phyloP scores from a whole-genome alignment of 2,329 filamentous ascomycete genomes.

The Fusarium tuaranense region DNA sequence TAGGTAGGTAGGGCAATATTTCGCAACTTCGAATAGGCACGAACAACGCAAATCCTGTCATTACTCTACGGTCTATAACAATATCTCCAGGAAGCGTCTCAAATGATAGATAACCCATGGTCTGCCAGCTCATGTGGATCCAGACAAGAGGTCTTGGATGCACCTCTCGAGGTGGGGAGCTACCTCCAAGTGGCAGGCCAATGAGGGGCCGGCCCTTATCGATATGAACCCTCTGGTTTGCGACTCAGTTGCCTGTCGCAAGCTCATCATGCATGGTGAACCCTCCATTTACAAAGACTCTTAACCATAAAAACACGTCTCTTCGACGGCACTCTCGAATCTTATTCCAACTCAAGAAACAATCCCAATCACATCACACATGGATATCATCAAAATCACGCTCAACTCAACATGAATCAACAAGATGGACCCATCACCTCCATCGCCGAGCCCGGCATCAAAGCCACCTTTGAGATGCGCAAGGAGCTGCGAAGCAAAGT shows the following conservation, averaged over 20 bases:
- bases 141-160: not conserved
- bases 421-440: constrained; percentile 56
- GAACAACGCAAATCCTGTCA: no score
- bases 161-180: not conserved
- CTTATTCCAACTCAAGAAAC: not conserved
- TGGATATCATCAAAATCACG: not conserved
- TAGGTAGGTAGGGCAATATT: not conserved
- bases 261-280: constrained; percentile 3
- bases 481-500: constrained; percentile 66
- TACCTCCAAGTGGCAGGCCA: constrained; percentile 3
- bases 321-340: not conserved
- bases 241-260: constrained; percentile 30
- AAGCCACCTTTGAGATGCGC: constrained; percentile 74
- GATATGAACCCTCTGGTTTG: constrained; percentile 27
- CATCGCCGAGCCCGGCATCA: constrained; percentile 73
- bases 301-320: not conserved
- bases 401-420: constrained; percentile 44
- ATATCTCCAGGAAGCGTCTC: not conserved
- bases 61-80: not conserved
- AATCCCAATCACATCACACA: not conserved
- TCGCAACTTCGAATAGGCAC: not conserved
- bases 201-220: constrained; percentile 6
- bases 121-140: not conserved
- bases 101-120: not conserved
- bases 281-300: not conserved